Percentiles rank a stretch among this genome's conserved stretches.
Conservation (phyloP, 345 rosid genomes). For the Brassica cretica region DNA sequence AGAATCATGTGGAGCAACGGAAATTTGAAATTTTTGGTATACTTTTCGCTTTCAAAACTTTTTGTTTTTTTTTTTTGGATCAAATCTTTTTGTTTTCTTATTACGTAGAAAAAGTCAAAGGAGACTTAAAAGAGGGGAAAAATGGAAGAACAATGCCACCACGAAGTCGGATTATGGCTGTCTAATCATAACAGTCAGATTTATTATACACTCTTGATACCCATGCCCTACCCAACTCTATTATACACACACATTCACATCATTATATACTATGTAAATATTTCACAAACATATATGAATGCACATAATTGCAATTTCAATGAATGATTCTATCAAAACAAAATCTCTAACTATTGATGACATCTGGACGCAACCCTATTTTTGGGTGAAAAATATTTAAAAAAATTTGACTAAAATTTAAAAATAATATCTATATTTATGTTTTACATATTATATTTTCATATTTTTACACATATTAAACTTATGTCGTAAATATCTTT, state of each 20-base stretch:
- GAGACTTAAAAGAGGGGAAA: slow-evolving; percentile 32
- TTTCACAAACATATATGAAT: background rate
- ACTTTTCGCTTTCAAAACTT: slow-evolving; percentile 21
- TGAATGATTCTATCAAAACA: background rate
- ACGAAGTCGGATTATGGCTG: slow-evolving; percentile 45
- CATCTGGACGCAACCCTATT: slow-evolving; percentile 13
- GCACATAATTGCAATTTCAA: slow-evolving; percentile 21
- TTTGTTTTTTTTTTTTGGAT: slow-evolving; percentile 3
- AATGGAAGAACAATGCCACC: slow-evolving; percentile 40
- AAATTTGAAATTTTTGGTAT: slow-evolving; percentile 15
- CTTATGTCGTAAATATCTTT: background rate
- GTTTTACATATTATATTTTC: background rate
- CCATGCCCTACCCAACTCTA: slow-evolving; percentile 39
- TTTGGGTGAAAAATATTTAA: background rate
- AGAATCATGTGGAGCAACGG: slow-evolving; percentile 10
- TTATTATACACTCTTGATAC: slow-evolving; percentile 33
- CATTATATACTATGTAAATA: slow-evolving; percentile 9
- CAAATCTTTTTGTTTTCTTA: slow-evolving; percentile 15
- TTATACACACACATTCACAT: slow-evolving; percentile 30
- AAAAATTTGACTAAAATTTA: no score
- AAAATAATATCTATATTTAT: background rate
- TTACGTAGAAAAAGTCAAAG: slow-evolving; percentile 40
- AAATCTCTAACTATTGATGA: background rate
- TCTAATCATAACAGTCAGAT: slow-evolving; percentile 39
- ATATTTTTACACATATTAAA: background rate